Base-by-base conservation (phyloP, 768 basidiomycete species). In the Termitomyces titanicus region DNA sequence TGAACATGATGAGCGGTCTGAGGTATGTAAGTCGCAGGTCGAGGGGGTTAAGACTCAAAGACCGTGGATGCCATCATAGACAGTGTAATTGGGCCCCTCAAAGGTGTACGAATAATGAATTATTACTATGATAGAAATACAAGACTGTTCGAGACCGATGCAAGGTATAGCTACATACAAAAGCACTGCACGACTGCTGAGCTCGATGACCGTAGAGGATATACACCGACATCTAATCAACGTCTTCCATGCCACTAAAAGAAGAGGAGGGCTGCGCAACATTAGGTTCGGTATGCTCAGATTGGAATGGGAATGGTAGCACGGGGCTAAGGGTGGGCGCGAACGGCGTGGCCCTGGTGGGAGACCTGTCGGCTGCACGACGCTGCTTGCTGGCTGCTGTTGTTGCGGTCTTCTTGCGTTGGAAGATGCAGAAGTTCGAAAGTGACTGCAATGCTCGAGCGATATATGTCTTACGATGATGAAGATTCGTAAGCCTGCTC, bases 391-490 rank as follows among this genome's bases (percentile, higher is more conserved):
- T 61, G 47, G 35, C 63, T 15, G 60, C 47, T 1, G 49, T 12
- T 12, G 39, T 63, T n/a, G n/a, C n/a, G 7, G 70, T 57, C 53
- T 74, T 77, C 62, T 77, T 80, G 35, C 73, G 64, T 60, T 88
- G 84, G 4, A 66, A 54, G 57, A 79, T 79, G 50, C 76, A 77
- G 61, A 86, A 86, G 0, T 70, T 61, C 13, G 71, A 71, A 3
- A 86, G 63, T 0, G 71, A 65, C 15, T 78, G 75, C 27, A 88
- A 66, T 1, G 77, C 85, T 5, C 84, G 84, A 8, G 68, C 62
- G 25, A 87, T 68, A 55, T 82, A 71, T 10, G 62, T 63, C 59
- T 83, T 88, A 52, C 76, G 80, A 1, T 80, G 79, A 27, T n/a
- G n/a, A n/a, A n/a, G n/a, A n/a, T n/a, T n/a, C n/a, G n/a, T n/a